These are phyloP conservation scores for Isabelozyma gotoi DNA, from an alignment of 805 yeast genomes.

Conservation along the genomic window DNA sequence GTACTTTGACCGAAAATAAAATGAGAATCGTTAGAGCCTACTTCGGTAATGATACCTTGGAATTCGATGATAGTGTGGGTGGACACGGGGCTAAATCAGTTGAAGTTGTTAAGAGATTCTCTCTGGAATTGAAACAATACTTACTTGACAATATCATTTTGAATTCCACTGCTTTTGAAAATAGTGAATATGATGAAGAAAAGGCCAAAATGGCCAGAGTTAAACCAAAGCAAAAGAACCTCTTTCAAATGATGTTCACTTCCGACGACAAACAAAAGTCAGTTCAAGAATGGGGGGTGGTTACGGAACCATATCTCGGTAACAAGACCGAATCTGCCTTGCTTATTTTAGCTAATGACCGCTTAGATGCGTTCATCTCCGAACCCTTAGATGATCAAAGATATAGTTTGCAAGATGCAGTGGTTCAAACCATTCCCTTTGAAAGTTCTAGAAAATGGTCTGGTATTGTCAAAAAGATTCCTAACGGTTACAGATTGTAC, in stretches of 20 bases:
- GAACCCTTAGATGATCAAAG: constrained; percentile 45
- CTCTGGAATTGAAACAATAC: constrained; percentile 18
- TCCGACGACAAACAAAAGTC: constrained; percentile 8
- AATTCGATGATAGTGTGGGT: constrained; percentile 49
- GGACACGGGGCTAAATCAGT: constrained; percentile 20
- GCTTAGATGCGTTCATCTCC: constrained; percentile 46
- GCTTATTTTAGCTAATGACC: constrained; percentile 61
- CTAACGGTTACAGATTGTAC: constrained; percentile 56
- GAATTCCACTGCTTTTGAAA: constrained; percentile 91
- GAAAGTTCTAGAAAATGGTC: constrained; percentile 94
- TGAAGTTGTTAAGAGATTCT: constrained; percentile 19
- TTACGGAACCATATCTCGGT: constrained; percentile 71
- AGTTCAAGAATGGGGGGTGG: constrained; percentile 13
- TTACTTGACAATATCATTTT: constrained; percentile 59
- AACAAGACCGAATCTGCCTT: constrained; percentile 94
- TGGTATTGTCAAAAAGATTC: constrained; percentile 63
- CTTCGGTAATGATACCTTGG: constrained; percentile 48
- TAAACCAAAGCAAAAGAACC: constrained; percentile 28
- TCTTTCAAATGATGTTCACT: constrained; percentile 27
- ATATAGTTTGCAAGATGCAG: constrained; percentile 17
- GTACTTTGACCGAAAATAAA: constrained; percentile 85
- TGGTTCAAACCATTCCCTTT: constrained; percentile 81
- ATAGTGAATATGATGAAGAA: constrained; percentile 42
- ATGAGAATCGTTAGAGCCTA: constrained; percentile 87
- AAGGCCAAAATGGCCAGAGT: constrained; percentile 21